Conservation (phyloP, 108 stramenopile species). For the Mayamaea pseudoterrestris region DNA sequence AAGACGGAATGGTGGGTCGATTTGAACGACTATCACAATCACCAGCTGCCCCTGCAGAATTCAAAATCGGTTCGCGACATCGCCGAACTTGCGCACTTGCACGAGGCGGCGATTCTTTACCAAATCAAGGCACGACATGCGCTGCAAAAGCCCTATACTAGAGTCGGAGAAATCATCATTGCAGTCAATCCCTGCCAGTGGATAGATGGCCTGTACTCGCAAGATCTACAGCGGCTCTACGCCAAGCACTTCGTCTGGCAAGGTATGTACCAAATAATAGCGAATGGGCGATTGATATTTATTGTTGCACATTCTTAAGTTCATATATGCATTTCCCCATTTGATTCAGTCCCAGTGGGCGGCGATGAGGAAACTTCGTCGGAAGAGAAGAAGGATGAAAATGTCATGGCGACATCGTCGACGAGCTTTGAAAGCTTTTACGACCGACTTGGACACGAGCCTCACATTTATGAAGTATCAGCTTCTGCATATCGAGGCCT, state of each 20-base stretch:
- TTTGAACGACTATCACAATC: slow-evolving; percentile 40
- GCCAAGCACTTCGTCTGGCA: slow-evolving; percentile 28
- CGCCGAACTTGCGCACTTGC: slow-evolving; percentile 61
- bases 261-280: slow-evolving; percentile 16
- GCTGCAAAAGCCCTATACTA: slow-evolving; percentile 65
- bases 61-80: slow-evolving; percentile 39
- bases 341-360: background rate
- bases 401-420: background rate
- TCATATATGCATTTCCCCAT: no score
- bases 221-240: slow-evolving; percentile 39
- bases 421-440: slow-evolving; percentile 6
- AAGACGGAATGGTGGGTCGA: slow-evolving; percentile 13
- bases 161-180: slow-evolving; percentile 84
- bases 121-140: slow-evolving; percentile 67
- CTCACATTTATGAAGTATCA: slow-evolving; percentile 71
- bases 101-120: slow-evolving; percentile 77
- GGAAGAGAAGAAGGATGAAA: slow-evolving; percentile 6
- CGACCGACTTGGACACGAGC: slow-evolving; percentile 35
- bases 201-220: slow-evolving; percentile 30
- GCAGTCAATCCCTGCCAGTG: slow-evolving; percentile 85
- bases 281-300: no score
- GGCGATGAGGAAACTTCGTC: background rate
- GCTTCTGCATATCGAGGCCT: slow-evolving; percentile 61
- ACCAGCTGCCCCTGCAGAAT: slow-evolving; percentile 48
- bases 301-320: no score